Evolutionary conservation across 176 grass and related monocot genomes (phyloP), one percentile per base, ranked within the genome.

Genomic region (Areca catechu): DNA sequence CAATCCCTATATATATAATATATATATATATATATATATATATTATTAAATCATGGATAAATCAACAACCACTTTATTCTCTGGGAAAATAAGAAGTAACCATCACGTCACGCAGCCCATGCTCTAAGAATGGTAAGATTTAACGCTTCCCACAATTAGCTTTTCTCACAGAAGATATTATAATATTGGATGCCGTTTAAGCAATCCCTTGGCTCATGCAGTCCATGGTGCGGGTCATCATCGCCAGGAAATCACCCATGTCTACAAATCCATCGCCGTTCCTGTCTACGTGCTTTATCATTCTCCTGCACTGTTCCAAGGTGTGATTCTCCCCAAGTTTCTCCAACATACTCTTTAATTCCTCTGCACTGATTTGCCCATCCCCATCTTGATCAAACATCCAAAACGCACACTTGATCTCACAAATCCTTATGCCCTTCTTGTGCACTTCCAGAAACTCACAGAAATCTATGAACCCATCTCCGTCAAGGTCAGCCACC

Each of bases 161-260:
- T 12, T 12, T 43, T 43, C 10, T 43, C 14, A 10, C 34, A 43
- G 34, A 43, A 9, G 10, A 3, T 43, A 12, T 12, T 12, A 43
- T 14, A 43, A 10, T 3, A 10, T 12, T 14, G 34, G 34, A 43
- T 3, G 34, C 14, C 10, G 9, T 14, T 43, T 43, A 43, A 3
- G 34, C 9, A 12, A 43, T 43, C 9, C 2, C 34, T 43, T 43
- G 34, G 9, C 34, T 43, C 34, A n/a, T n/a, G n/a, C 34, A 43
- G 34, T 86, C 78, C 53, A 73, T 72, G 6, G 80, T 61, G 29
- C 77, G 74, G 48, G 93, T 91, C 87, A 97, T 97, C 93, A 97
- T 97, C 53, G 6, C 54, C 69, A 83, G 75, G 66, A 97, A 91
- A 27, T 97, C 93, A 22, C 85, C 75, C 87, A 97, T 88, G 34